Evolutionary conservation across 1,284 basidiomycete species (phyloP), one percentile per base, ranked within the genome.

Genomic region (Puccinia novopanici): DNA sequence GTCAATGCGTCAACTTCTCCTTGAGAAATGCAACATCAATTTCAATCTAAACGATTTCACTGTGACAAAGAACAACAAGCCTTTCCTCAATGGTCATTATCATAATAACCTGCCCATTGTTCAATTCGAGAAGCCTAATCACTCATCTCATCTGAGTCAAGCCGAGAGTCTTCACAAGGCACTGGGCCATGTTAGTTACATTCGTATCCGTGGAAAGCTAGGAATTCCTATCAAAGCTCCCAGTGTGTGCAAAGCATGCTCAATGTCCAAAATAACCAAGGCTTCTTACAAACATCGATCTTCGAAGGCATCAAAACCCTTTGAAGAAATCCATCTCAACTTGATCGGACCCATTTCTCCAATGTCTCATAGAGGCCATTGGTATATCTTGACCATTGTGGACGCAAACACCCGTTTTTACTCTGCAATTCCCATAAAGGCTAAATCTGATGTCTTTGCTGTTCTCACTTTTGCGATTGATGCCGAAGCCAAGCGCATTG

Each of bases 191-290:
- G 40, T 65, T 10, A 65, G 61, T 17, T 65, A 65, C 30, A 65
- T 27, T 6, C 12, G 34, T 5, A 65, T 65, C 8, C 4, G 61
- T 19, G 40, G n/a, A 17, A 68, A 68, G 65, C 40, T 68, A 3
- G 65, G 65, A 3, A 68, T 68, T 4, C 65, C 65, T n/a, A 12
- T 68, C 5, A 45, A n/a, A 17, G 45, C 65, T 24, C 65, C 65
- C 6, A 40, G 48, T n/a, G 17, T 24, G 2, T 68, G 65, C 65
- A 68, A 68, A 22, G 45, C 65, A 45, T 68, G 40, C 40, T 37
- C 65, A 2, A 12, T 42, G 3, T 37, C 48, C 2, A 68, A 68
- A 48, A 68, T 48, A n/a, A 68, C 65, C 13, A 45, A 50, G 45
- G 65, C 65, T 27, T 68, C 65, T 9, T 68, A 24, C 34, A 48